phyloP scores from a whole-genome alignment of 1,284 basidiomycete species.

The Pyrrhoderma lamaoense region DNA sequence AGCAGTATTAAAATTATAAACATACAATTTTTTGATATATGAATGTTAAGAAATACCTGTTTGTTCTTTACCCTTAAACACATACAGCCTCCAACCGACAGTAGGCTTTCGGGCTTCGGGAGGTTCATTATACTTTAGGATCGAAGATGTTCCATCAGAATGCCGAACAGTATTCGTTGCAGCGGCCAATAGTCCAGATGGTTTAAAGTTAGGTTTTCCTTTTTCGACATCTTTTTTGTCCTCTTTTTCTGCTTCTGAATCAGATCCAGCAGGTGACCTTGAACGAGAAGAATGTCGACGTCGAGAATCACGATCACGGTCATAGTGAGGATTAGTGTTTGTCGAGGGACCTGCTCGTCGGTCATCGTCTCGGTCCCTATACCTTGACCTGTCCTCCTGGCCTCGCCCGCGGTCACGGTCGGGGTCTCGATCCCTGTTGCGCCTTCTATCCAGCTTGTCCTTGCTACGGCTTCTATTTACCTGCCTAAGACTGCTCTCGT shows the following conservation, averaged over 20 bases:
- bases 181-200: slow-evolving; percentile 88
- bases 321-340: slow-evolving; percentile 20
- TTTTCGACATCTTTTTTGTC: slow-evolving; percentile 38
- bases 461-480: neutral
- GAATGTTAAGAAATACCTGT: slow-evolving; percentile 52
- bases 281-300: slow-evolving; percentile 30
- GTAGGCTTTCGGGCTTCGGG: slow-evolving; percentile 93
- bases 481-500: neutral
- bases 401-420: slow-evolving; percentile 13
- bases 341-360: slow-evolving; percentile 24
- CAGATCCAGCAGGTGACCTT: slow-evolving; percentile 23
- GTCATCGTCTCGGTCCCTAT: slow-evolving; percentile 4
- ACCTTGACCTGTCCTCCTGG: slow-evolving; percentile 9
- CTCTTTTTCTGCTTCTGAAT: slow-evolving; percentile 1
- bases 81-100: slow-evolving; percentile 90
- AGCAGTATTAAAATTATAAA: neutral
- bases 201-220: slow-evolving; percentile 80
- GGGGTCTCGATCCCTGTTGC: slow-evolving; percentile 12
- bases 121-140: slow-evolving; percentile 98
- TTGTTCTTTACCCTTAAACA: slow-evolving; percentile 94
- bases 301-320: slow-evolving; percentile 31
- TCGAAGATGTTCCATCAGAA: slow-evolving; percentile 70
- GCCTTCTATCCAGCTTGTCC: neutral
- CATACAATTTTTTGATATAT: neutral
- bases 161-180: slow-evolving; percentile 85